Base-by-base conservation (phyloP, 2,329 filamentous ascomycete species). In the Fusarium algeriense region DNA sequence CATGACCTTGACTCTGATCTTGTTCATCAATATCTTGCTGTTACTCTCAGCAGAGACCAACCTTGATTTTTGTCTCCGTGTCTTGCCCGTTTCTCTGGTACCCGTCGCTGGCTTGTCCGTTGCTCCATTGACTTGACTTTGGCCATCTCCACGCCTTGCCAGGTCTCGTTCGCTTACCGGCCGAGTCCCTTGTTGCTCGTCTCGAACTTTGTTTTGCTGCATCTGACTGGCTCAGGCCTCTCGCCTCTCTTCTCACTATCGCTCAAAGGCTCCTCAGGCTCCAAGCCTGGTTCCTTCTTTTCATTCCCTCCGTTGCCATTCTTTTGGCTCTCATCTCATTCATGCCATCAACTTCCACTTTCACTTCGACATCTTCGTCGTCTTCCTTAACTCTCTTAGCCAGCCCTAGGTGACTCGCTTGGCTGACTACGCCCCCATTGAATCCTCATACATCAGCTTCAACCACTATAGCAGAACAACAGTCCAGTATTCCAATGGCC, bases 401-500 rank as follows among this genome's bases (percentile, higher is more conserved):
- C 50, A 67, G 58, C 63, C 68, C 72, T 23, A 57, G 73, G 73
- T 68, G 73, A 75, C 67, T 67, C 62, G 60, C 68, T 55, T 71
- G 68, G 68, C 46, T 72, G 45, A 63, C 65, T 20, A 43, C 60
- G 32, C 60, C 69, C 37, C 65, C 65, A 48, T 57, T 72, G 46
- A 48, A 53, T 50, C 35, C 56, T 50, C 49, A 63, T 60, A 34
- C 34, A 44, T 50, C 60, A 60, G 52, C 38, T 57, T 65, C 63
- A 52, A 49, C 59, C 50, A 43, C 37, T 57, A 37, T 58, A 40
- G 40, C 46, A 34, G 56, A 65, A 58, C 61, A 61, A 40, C 53
- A 34, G 45, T 63, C 44, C 54, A 65, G 38, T 54, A 66, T 62
- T 56, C 60, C 62, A 69, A 82, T 82, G 80, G 78, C 80, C 48